A percentile compares a stretch with the other conserved stretches of the same genome.
These are phyloP conservation scores for Amanita fuliginea DNA, from an alignment of 768 basidiomycete species.

Conservation along the genomic window DNA sequence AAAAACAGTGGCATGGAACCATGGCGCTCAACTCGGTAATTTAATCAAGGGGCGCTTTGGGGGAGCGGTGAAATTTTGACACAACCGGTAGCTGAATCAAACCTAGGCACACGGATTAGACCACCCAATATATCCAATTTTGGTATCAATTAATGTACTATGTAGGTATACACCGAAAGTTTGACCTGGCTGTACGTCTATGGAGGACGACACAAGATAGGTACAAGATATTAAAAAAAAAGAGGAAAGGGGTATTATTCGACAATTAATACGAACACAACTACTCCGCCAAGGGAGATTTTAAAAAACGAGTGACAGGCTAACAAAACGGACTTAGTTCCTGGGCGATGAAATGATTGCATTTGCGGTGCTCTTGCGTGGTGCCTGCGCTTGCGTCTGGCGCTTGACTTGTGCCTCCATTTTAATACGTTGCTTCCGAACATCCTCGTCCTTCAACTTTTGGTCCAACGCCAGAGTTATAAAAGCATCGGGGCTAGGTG, in stretches of 20 bases:
- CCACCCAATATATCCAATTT: no score
- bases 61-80: no score
- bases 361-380: constrained; percentile 10
- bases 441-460: constrained; percentile 71
- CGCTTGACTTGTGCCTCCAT: constrained; percentile 66
- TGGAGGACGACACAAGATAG: background rate
- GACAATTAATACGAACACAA: background rate
- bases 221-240: background rate
- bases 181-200: no score
- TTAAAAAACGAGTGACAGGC: background rate
- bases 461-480: constrained; percentile 49
- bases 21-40: no score
- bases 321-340: background rate
- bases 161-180: no score
- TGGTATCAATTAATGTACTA: no score
- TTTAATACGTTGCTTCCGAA: constrained; percentile 65
- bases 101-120: no score
- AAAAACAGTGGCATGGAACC: no score
- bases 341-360: constrained; percentile 18
- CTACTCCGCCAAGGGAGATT: background rate
- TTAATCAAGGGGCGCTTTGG: no score
- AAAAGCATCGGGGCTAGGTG: constrained; percentile 49
- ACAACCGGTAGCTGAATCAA: no score
- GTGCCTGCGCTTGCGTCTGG: constrained; percentile 29
- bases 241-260: background rate